These are phyloP conservation scores for Aureobasidium sp. DNA, from an alignment of 2,329 filamentous ascomycete genomes.

Conservation along the genomic window DNA sequence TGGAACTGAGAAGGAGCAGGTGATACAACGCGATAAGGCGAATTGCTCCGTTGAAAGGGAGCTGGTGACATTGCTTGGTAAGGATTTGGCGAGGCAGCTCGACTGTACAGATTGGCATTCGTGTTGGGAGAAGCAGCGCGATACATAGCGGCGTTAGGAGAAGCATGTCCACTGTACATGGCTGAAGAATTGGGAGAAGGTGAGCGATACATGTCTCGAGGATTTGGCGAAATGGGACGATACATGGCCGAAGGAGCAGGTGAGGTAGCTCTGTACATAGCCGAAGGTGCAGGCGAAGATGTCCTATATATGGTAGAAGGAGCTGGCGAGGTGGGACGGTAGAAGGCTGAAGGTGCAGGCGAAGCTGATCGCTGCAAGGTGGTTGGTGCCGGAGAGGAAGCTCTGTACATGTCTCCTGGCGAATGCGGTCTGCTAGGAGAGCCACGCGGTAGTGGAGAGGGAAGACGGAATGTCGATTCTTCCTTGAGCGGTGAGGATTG, in stretches of 20 bases:
- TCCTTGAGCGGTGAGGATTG: conserved; percentile 19
- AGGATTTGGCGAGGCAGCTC: conserved; percentile 17
- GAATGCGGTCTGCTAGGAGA: conserved; percentile 21
- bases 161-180: neutral
- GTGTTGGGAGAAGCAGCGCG: conserved; percentile 23
- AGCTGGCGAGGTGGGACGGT: conserved; percentile 20
- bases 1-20: conserved; percentile 27
- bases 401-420: conserved; percentile 19
- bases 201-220: conserved; percentile 14
- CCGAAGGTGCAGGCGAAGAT: conserved; percentile 20
- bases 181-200: conserved; percentile 21
- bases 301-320: conserved; percentile 21
- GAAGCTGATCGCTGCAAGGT: conserved; percentile 30
- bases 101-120: neutral
- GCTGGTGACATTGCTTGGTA: conserved; percentile 2
- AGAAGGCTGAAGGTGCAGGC: conserved; percentile 31
- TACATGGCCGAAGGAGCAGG: conserved; percentile 17
- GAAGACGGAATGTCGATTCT: conserved; percentile 26
- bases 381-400: conserved; percentile 21
- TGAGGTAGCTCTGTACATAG: conserved; percentile 23
- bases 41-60: neutral
- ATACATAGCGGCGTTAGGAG: neutral
- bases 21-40: conserved; percentile 18
- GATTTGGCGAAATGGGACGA: conserved; percentile 16
- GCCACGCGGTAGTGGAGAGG: conserved; percentile 26